These are phyloP conservation scores for Lactifluus hygrophoroides DNA, from an alignment of 768 basidiomycete species.

Conservation along the genomic window DNA sequence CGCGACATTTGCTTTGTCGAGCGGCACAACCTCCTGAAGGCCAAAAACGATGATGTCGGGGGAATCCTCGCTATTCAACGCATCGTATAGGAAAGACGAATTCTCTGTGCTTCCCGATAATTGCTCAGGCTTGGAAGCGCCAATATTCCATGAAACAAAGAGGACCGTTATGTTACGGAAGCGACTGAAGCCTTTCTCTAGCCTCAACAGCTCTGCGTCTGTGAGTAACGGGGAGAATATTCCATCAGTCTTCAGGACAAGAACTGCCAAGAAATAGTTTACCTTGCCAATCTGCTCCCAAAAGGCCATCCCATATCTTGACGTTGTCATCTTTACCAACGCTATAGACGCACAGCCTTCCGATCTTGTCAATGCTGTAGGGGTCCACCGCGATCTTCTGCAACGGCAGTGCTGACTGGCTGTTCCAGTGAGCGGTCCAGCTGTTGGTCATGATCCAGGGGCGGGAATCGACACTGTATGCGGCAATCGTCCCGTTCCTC, in stretches of 20 bases:
- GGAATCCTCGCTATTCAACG: conserved; percentile 56
- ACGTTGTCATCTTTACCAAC: conserved; percentile 66
- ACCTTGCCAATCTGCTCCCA: conserved; percentile 85
- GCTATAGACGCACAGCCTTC: conserved; percentile 64
- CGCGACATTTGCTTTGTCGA: conserved; percentile 94
- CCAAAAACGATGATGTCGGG: conserved; percentile 93
- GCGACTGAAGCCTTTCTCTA: conserved; percentile 67
- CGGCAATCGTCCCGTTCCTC: conserved; percentile 71
- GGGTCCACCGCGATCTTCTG: conserved; percentile 60
- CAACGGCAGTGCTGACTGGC: conserved; percentile 39
- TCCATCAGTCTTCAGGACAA: neutral
- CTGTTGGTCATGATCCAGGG: conserved; percentile 86
- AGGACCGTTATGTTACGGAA: conserved; percentile 74
- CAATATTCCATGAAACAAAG: conserved; percentile 88
- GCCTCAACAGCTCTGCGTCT: conserved; percentile 73
- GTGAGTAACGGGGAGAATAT: neutral
- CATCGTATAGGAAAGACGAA: conserved; percentile 69
- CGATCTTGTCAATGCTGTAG: conserved; percentile 59
- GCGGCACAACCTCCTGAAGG: conserved; percentile 92
- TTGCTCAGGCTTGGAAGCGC: conserved; percentile 75
- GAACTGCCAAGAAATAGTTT: conserved; percentile 25
- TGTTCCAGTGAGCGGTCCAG: conserved; percentile 71
- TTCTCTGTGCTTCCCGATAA: conserved; percentile 63
- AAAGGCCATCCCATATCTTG: conserved; percentile 83
- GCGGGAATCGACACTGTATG: conserved; percentile 61